Evolutionary conservation across 257 asterid species (phyloP).

Genomic region (Ballota nigra): DNA sequence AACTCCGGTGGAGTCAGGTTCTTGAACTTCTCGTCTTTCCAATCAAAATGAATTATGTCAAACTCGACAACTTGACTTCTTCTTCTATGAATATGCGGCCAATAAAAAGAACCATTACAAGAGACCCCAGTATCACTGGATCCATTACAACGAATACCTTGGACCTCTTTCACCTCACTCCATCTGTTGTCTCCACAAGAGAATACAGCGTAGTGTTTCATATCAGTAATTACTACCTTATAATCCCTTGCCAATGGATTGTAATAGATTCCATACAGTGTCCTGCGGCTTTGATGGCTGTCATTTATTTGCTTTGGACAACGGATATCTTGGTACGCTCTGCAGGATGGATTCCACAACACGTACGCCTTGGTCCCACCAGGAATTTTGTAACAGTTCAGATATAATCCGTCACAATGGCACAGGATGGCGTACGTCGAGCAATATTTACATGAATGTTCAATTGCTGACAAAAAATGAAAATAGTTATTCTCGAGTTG

Average conservation of each 20-base stretch:
- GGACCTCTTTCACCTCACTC: not conserved
- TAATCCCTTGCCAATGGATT: not conserved
- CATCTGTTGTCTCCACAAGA: not conserved
- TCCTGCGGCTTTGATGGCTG: too few species aligned
- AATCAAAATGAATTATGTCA: not conserved
- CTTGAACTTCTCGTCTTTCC: not conserved
- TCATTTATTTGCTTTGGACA: not conserved
- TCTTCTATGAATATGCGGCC: not conserved
- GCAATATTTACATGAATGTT: not conserved
- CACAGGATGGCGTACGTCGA: not conserved
- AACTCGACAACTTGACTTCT: not conserved
- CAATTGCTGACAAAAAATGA: not conserved
- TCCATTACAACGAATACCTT: not conserved
- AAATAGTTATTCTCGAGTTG: not conserved
- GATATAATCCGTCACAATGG: not conserved
- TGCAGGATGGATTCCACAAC: conserved; percentile 14
- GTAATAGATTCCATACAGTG: not conserved
- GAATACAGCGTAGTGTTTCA: not conserved
- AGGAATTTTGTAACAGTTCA: not conserved
- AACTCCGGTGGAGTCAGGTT: not conserved
- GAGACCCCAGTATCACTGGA: not conserved
- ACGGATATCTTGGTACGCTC: not conserved
- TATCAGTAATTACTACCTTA: not conserved
- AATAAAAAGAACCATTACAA: not conserved
- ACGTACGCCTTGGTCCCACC: not conserved